phyloP scores from a whole-genome alignment of 2,329 filamentous ascomycete genomes.

The Arthrobotrys sinensis region DNA sequence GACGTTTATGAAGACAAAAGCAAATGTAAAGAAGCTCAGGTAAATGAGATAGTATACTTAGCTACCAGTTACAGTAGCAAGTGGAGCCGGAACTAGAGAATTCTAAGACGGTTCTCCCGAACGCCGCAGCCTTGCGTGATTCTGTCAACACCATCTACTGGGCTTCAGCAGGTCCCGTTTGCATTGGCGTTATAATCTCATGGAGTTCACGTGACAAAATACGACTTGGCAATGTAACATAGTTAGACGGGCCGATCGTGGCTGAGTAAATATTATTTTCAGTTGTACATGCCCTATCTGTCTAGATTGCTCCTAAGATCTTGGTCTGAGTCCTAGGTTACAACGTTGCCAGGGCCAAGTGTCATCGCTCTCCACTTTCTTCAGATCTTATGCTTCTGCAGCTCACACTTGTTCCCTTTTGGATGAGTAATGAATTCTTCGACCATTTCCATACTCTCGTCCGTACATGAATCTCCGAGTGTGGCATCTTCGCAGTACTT shows the following conservation, averaged over 20 bases:
- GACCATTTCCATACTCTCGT: constrained; percentile 39
- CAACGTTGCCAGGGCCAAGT: neutral
- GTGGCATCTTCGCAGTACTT: neutral
- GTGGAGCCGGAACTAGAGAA: neutral
- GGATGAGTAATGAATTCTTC: neutral
- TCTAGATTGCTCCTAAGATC: too few relatives aligned
- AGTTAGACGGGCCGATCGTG: neutral
- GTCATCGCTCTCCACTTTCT: neutral
- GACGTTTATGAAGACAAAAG: constrained; percentile 31
- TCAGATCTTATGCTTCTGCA: constrained; percentile 5
- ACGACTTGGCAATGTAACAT: neutral
- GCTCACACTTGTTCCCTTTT: constrained; percentile 20
- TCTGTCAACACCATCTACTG: neutral
- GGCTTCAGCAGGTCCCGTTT: neutral
- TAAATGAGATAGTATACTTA: constrained; percentile 2
- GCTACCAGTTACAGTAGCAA: neutral
- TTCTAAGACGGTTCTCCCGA: neutral
- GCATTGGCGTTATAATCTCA: constrained; percentile 13
- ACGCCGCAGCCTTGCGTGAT: neutral
- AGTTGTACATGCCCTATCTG: neutral
- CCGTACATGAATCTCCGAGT: constrained; percentile 41
- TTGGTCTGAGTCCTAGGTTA: too few relatives aligned
- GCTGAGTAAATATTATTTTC: too few relatives aligned
- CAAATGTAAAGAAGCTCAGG: constrained; percentile 8
- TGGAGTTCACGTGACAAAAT: constrained; percentile 1